Conservation (phyloP, 176 grass and related monocot genomes). For the Metroxylon sagu region DNA sequence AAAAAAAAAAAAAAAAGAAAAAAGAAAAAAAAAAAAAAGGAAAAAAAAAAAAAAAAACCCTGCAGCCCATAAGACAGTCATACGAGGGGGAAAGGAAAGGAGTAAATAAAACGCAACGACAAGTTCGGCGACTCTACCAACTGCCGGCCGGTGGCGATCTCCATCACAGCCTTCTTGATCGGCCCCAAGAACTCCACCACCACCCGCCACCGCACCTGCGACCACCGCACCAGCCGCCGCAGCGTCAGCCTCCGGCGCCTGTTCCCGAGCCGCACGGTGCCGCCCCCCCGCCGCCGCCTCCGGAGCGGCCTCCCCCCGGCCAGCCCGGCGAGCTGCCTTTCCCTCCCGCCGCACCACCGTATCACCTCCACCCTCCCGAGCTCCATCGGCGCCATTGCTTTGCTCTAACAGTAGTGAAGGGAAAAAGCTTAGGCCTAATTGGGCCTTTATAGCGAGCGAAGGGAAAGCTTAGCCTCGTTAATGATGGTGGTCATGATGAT, state of each 20-base stretch:
- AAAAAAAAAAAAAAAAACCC: too few species aligned
- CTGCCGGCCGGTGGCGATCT: not conserved
- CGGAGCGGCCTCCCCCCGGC: not conserved
- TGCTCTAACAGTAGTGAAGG: too few species aligned
- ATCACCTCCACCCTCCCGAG: not conserved
- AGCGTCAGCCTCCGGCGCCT: not conserved
- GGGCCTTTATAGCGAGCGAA: not conserved
- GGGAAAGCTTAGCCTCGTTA: not conserved
- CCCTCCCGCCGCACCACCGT: not conserved
- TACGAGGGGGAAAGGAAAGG: not conserved
- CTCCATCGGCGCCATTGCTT: not conserved
- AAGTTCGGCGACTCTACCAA: not conserved
- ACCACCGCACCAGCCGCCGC: not conserved
- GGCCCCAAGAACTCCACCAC: slow-evolving; percentile 2
- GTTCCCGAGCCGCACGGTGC: slow-evolving; percentile 2
- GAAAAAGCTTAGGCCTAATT: not conserved
- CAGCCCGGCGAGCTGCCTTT: not conserved
- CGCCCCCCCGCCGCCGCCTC: not conserved
- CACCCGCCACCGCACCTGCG: slow-evolving; percentile 8
- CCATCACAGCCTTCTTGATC: slow-evolving; percentile 7
- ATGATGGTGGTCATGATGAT: slow-evolving; percentile 4
- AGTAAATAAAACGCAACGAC: slow-evolving; percentile 9
- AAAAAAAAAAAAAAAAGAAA: too few species aligned
- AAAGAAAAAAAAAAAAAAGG: too few species aligned
- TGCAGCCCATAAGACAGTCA: not conserved